Percentiles rank a stretch among this genome's conserved stretches.
phyloP scores from a whole-genome alignment of 768 basidiomycete species.

The Serendipita indica region DNA sequence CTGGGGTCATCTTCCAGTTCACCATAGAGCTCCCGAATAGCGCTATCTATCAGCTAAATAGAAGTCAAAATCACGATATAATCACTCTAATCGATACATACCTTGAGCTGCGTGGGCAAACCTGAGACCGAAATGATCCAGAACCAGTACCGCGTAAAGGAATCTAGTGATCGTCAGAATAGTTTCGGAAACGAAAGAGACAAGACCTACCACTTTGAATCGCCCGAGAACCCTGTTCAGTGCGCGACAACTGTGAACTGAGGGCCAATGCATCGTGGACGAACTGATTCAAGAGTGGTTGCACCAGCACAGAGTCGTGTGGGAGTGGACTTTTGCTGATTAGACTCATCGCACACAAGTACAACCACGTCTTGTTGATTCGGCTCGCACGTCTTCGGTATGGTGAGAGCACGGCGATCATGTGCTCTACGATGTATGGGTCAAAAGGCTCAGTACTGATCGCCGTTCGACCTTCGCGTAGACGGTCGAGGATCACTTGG shows the following conservation, averaged over 20 bases:
- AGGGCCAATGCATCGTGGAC: constrained; percentile 18
- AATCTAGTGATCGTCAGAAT: background rate
- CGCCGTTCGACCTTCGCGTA: constrained; percentile 15
- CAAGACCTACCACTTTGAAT: constrained; percentile 16
- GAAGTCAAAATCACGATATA: no score
- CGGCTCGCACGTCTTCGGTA: constrained; percentile 17
- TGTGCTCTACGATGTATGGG: constrained; percentile 15
- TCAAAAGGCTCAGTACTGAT: constrained; percentile 16
- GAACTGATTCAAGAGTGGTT: constrained; percentile 11
- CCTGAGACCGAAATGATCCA: constrained; percentile 14
- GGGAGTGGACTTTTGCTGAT: constrained; percentile 18
- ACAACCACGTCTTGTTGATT: constrained; percentile 15
- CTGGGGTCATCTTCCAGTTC: no score
- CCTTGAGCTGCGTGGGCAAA: background rate
- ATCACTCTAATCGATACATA: no score
- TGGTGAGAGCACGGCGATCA: constrained; percentile 15
- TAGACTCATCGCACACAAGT: constrained; percentile 17
- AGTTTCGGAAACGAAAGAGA: background rate
- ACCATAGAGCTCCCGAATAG: no score
- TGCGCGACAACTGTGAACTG: constrained; percentile 14
- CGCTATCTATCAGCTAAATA: no score
- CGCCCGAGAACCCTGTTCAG: constrained; percentile 16
- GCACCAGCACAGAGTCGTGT: constrained; percentile 9
- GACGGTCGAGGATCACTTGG: constrained; percentile 19
- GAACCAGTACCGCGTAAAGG: constrained; percentile 14